Percentiles rank a stretch among this genome's conserved stretches.
Evolutionary conservation across 2,329 filamentous ascomycete species (phyloP).

Genomic region (Xylariaceae sp.): DNA sequence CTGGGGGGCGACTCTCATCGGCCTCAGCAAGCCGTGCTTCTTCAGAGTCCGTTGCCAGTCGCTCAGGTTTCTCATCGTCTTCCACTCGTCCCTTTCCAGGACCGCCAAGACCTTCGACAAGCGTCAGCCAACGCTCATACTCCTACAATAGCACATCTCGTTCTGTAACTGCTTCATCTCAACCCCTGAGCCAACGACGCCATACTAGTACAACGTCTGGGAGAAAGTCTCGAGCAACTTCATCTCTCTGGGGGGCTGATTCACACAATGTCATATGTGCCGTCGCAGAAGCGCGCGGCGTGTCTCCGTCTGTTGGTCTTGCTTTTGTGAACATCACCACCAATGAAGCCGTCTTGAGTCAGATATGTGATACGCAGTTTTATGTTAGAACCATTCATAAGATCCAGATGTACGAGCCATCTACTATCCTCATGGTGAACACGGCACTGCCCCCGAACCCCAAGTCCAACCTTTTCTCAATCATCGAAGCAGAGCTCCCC

Average conservation of each 20-base stretch:
- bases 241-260: slow-evolving; percentile 43
- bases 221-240: slow-evolving; percentile 40
- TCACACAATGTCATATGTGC: slow-evolving; percentile 79
- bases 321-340: slow-evolving; percentile 84
- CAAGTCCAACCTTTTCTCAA: slow-evolving; percentile 67
- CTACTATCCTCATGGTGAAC: slow-evolving; percentile 70
- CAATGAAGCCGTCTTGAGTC: slow-evolving; percentile 77
- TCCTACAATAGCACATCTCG: slow-evolving; percentile 21
- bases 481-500: slow-evolving; percentile 67
- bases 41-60: slow-evolving; percentile 13
- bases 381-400: slow-evolving; percentile 88
- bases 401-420: slow-evolving; percentile 72
- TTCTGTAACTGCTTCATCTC: slow-evolving; percentile 29
- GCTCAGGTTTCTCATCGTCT: slow-evolving; percentile 19
- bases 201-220: slow-evolving; percentile 39
- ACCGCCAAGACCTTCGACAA: slow-evolving; percentile 21
- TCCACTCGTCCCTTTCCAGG: slow-evolving; percentile 17
- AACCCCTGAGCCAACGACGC: slow-evolving; percentile 21
- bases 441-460: slow-evolving; percentile 60
- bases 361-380: slow-evolving; percentile 89
- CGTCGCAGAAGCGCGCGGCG: slow-evolving; percentile 78
- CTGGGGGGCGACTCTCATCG: slow-evolving; percentile 1
- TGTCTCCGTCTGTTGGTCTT: slow-evolving; percentile 77
- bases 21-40: slow-evolving; percentile 9
- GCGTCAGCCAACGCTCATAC: slow-evolving; percentile 27